Conservation (phyloP, 768 basidiomycete species). For the Boletellus ananiceps region DNA sequence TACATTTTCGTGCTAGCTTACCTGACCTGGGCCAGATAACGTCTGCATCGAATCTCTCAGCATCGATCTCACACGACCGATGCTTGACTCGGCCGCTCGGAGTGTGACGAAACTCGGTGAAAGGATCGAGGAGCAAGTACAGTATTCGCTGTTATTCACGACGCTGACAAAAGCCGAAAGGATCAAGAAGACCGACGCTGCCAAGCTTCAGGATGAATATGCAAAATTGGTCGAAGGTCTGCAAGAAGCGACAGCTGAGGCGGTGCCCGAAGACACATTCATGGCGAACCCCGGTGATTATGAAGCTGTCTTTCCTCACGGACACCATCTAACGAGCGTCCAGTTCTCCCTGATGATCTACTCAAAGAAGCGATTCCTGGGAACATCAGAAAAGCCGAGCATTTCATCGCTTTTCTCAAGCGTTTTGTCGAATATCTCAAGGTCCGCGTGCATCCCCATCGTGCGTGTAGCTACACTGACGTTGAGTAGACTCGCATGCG, state of each 20-base stretch:
- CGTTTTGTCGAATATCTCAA: conserved; percentile 98
- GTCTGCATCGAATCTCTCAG: conserved; percentile 98
- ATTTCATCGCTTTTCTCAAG: conserved; percentile 97
- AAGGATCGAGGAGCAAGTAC: conserved; percentile 87
- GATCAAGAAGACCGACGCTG: conserved; percentile 90
- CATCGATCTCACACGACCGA: conserved; percentile 94
- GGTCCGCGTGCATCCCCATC: conserved; percentile 37
- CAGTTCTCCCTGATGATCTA: conserved; percentile 91
- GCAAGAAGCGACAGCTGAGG: conserved; percentile 64
- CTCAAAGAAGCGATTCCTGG: conserved; percentile 95
- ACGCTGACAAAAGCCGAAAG: conserved; percentile 38
- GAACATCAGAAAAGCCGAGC: conserved; percentile 97
- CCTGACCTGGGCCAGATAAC: conserved; percentile 57
- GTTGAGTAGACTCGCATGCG: conserved; percentile 88
- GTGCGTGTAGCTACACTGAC: conserved; percentile 8
- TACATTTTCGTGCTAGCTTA: not conserved
- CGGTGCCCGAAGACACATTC: conserved; percentile 69
- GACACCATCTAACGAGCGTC: not conserved
- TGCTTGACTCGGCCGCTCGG: conserved; percentile 91
- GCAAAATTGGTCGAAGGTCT: conserved; percentile 91
- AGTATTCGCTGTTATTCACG: not conserved
- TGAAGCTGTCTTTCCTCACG: not conserved
- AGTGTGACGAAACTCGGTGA: conserved; percentile 84
- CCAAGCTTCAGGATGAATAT: conserved; percentile 95
- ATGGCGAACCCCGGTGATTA: conserved; percentile 84